phyloP scores from a whole-genome alignment of 345 rosid genomes.

The Gossypium rotundifolium region DNA sequence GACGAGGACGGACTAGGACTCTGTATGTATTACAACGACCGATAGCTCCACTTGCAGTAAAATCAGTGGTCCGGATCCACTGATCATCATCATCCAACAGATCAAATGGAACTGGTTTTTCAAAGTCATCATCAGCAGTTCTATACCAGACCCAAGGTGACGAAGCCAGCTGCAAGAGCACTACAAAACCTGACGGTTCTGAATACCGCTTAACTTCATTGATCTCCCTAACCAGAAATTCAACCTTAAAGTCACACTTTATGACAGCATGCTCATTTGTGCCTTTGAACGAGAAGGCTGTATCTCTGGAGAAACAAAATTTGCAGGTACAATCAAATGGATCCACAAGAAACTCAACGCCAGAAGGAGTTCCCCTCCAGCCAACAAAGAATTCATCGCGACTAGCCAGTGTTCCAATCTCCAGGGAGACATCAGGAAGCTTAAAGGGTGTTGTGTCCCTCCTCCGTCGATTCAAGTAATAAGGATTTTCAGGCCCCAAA shows the following conservation, averaged over 20 bases:
- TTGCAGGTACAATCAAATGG: constrained; percentile 75
- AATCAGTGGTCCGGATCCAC: constrained; percentile 90
- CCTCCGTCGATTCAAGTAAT: constrained; percentile 55
- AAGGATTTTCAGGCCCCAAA: constrained; percentile 69
- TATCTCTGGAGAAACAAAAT: constrained; percentile 58
- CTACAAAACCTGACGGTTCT: constrained; percentile 30
- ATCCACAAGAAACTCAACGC: constrained; percentile 68
- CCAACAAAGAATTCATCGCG: constrained; percentile 51
- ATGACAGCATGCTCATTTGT: constrained; percentile 41
- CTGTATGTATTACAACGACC: constrained; percentile 64
- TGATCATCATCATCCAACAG: constrained; percentile 94
- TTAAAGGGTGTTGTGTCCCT: constrained; percentile 49
- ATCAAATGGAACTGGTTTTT: constrained; percentile 46
- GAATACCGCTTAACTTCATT: constrained; percentile 42
- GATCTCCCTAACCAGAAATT: constrained; percentile 71
- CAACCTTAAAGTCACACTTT: constrained; percentile 76
- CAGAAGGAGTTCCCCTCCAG: constrained; percentile 60
- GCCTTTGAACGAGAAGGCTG: constrained; percentile 62
- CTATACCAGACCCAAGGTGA: constrained; percentile 73
- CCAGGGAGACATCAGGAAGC: constrained; percentile 47
- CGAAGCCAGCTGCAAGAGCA: constrained; percentile 64
- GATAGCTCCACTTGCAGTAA: constrained; percentile 63
- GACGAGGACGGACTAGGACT: constrained; percentile 54
- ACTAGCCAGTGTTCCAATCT: constrained; percentile 56
- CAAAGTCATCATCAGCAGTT: constrained; percentile 75